Base-by-base conservation (phyloP, 148 eudicot species). In the Oxyria digyna region DNA sequence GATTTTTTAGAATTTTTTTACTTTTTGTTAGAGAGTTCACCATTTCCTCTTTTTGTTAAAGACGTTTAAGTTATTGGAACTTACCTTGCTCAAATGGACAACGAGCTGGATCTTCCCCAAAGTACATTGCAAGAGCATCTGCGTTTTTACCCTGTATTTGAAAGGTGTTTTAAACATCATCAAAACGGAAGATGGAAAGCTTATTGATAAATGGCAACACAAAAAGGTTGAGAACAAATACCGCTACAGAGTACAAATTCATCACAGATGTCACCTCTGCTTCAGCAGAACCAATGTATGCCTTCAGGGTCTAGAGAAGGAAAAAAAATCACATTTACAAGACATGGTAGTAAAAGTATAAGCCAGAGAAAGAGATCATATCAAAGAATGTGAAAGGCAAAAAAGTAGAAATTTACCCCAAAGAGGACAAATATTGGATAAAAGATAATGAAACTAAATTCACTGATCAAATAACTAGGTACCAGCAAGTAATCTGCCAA, bases 71-170 rank as follows among this genome's bases (percentile, higher is more conserved):
- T n/a, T n/a, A n/a, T n/a, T n/a, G n/a, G n/a, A n/a, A n/a, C n/a
- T 72, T 81, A 85, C 97, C 98, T 89, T 93, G 98, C 77, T 93
- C 98, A 71, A 93, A 89, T 8, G 98, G 96, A 80, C 85, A 89
- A n/a, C 87, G 86, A 15, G 89, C 80, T 72, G 98, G 96, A 76
- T 93, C 98, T 84, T 93, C 98, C 17, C 98, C 98, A 81, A 93
- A 89, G 81, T 89, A 93, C 31, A 80, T 69, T 68, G 91, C 96
- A 62, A 93, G 81, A 62, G 87, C 95, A 83, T 93, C 98, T 66
- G 98, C 98, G 75, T 86, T 89, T 79, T 84, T 87, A 78, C 98
- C 98, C 98, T 93, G 88, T 75, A 73, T 63, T 73, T 9, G 12
- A 68, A 26, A 26, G 62, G 8, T 3, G 13, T n/a, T n/a, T n/a